Percentiles rank a stretch among this genome's conserved stretches.
Conservation (phyloP, 352 stramenopile species). For the Aphanomyces euteiches region DNA sequence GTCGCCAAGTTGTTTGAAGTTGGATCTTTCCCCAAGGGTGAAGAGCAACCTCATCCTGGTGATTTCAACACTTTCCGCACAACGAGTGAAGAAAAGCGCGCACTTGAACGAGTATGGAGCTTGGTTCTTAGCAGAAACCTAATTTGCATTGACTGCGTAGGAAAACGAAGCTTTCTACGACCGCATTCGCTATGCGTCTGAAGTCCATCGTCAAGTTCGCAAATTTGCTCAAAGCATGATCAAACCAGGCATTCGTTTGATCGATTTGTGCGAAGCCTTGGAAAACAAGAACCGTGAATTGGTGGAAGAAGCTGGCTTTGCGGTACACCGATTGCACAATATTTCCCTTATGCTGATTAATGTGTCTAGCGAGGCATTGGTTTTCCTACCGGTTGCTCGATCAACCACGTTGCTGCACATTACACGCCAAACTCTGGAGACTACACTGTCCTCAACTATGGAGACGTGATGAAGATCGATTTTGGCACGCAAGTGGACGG, state of each 20-base stretch:
- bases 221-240: slow-evolving; percentile 94
- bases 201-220: slow-evolving; percentile 92
- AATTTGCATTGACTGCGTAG: background rate
- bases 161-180: slow-evolving; percentile 48
- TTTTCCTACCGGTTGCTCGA: slow-evolving; percentile 94
- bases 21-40: slow-evolving; percentile 84
- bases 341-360: background rate
- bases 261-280: slow-evolving; percentile 94
- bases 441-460: slow-evolving; percentile 90
- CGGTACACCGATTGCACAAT: slow-evolving; percentile 34
- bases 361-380: slow-evolving; percentile 73
- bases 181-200: slow-evolving; percentile 86
- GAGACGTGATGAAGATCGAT: slow-evolving; percentile 98
- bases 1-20: slow-evolving; percentile 63
- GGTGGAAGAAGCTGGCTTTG: slow-evolving; percentile 90
- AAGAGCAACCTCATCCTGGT: slow-evolving; percentile 90
- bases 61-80: slow-evolving; percentile 91
- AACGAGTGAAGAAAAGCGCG: slow-evolving; percentile 80
- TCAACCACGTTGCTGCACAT: slow-evolving; percentile 97
- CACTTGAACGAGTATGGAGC: slow-evolving; percentile 71
- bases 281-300: slow-evolving; percentile 97
- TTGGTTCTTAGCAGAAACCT: slow-evolving; percentile 68
- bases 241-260: slow-evolving; percentile 94
- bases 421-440: slow-evolving; percentile 97
- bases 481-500: slow-evolving; percentile 97